Evolutionary conservation across 2,329 filamentous ascomycete genomes (phyloP).

Genomic region (Xylaria sp.): DNA sequence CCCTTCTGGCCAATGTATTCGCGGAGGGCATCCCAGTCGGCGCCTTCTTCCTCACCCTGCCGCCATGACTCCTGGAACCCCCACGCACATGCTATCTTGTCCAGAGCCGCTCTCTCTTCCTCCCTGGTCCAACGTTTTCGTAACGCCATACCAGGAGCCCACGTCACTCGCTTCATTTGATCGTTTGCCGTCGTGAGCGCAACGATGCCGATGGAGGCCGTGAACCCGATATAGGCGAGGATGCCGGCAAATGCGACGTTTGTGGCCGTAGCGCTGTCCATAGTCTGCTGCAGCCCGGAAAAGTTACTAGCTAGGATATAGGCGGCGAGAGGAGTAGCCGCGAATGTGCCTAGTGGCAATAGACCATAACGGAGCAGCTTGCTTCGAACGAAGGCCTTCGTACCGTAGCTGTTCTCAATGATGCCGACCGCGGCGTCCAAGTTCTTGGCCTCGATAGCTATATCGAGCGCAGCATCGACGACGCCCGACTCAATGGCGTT

Average conservation of each 20-base stretch:
- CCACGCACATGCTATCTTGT: slow-evolving; percentile 86
- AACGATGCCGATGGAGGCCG: slow-evolving; percentile 80
- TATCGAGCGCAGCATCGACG: slow-evolving; percentile 75
- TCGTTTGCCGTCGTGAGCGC: slow-evolving; percentile 89
- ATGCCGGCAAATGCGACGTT: slow-evolving; percentile 80
- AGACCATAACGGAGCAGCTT: slow-evolving; percentile 70
- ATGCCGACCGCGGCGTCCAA: slow-evolving; percentile 78
- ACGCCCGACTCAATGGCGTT: slow-evolving; percentile 74
- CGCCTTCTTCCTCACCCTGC: slow-evolving; percentile 87
- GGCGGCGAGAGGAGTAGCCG: slow-evolving; percentile 67
- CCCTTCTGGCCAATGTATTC: slow-evolving; percentile 83
- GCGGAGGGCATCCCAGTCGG: slow-evolving; percentile 84
- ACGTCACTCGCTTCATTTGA: slow-evolving; percentile 92
- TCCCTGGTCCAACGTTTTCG: slow-evolving; percentile 85
- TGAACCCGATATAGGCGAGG: slow-evolving; percentile 81
- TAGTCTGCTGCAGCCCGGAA: slow-evolving; percentile 70
- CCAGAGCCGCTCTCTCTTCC: slow-evolving; percentile 85
- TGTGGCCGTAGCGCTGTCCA: slow-evolving; percentile 77
- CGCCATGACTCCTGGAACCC: slow-evolving; percentile 83
- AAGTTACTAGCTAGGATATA: slow-evolving; percentile 74
- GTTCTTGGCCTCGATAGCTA: slow-evolving; percentile 80
- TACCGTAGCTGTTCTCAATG: slow-evolving; percentile 71
- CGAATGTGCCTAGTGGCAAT: slow-evolving; percentile 61
- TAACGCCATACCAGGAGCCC: slow-evolving; percentile 81
- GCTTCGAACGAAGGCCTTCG: slow-evolving; percentile 68